phyloP scores from a whole-genome alignment of 257 asterid genomes.

The Misopates orontium region DNA sequence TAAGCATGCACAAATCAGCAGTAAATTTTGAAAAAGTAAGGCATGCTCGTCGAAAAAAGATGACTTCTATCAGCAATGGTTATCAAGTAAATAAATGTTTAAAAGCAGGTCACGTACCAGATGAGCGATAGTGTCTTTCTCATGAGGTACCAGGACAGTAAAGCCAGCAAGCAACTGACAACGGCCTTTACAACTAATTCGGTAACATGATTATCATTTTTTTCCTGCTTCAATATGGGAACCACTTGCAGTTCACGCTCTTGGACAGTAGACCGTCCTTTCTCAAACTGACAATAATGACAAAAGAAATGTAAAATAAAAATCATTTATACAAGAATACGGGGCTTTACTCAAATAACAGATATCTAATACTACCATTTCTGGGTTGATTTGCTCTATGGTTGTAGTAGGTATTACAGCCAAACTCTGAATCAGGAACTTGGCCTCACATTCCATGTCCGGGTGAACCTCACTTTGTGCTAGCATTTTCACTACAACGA shows the following conservation, averaged over 20 bases:
- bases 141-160: constrained; percentile 37
- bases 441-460: constrained; percentile 27
- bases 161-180: constrained; percentile 29
- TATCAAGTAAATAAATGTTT: constrained; percentile 9
- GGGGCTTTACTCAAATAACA: neutral
- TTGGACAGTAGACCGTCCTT: constrained; percentile 22
- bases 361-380: constrained; percentile 28
- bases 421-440: constrained; percentile 38
- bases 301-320: neutral
- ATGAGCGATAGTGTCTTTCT: constrained; percentile 32
- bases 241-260: constrained; percentile 30
- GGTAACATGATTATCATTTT: constrained; percentile 14
- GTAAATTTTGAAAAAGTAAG: no score
- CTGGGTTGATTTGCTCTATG: constrained; percentile 18
- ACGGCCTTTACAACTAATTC: constrained; percentile 32
- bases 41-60: neutral
- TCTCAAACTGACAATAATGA: constrained; percentile 23
- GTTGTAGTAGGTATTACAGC: constrained; percentile 25
- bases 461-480: constrained; percentile 23
- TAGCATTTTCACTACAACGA: constrained; percentile 31
- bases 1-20: no score
- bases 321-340: neutral
- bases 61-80: neutral
- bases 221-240: constrained; percentile 26
- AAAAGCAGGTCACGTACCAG: constrained; percentile 25